Conservation (phyloP, 192 early-diverging fungal species). For the Chytriomyces sp. region DNA sequence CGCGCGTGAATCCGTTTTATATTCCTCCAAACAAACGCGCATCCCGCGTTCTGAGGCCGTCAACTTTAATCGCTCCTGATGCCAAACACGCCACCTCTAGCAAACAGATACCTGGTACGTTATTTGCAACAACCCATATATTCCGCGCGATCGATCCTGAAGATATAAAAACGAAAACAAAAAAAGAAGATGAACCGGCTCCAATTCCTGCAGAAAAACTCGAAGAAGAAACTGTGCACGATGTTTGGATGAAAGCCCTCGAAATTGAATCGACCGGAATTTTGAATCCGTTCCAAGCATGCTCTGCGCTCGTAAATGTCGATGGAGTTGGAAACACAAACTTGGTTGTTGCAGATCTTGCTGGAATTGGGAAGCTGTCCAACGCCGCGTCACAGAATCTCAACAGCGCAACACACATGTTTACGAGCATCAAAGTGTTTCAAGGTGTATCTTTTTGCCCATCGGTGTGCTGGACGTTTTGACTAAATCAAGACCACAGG, state of each 20-base stretch:
- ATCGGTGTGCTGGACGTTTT: not conserved
- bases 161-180: not conserved
- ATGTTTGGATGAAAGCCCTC: not conserved
- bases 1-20: not conserved
- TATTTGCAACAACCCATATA: not conserved
- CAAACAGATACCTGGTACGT: not conserved
- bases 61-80: not conserved
- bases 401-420: not conserved
- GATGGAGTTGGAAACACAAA: not conserved
- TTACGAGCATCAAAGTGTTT: slow-evolving; percentile 12
- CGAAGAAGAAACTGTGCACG: not conserved
- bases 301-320: not conserved
- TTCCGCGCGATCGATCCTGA: not conserved
- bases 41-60: not conserved
- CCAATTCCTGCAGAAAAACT: not conserved
- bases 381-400: not conserved
- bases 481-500: slow-evolving; percentile 9
- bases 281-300: not conserved
- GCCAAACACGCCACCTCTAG: slow-evolving; percentile 10
- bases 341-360: slow-evolving; percentile 1
- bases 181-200: not conserved
- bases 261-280: not conserved
- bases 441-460: not conserved
- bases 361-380: not conserved
- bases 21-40: slow-evolving; percentile 8